These are phyloP conservation scores for Globisporangium paroecandrum DNA, from an alignment of 352 stramenopile genomes.

Conservation along the genomic window DNA sequence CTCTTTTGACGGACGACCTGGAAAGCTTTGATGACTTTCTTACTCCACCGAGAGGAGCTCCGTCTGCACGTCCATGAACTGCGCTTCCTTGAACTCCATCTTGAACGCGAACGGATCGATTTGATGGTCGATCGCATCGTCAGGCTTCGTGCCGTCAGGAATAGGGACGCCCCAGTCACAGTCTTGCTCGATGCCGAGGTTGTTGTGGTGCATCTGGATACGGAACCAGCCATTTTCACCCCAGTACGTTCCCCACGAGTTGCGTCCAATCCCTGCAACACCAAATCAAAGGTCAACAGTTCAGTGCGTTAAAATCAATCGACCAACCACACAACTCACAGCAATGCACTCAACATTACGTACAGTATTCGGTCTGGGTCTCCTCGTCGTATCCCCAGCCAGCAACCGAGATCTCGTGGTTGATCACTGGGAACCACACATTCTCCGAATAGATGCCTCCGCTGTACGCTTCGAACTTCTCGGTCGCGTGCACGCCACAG, in stretches of 20 bases:
- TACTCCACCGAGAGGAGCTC: constrained; percentile 36
- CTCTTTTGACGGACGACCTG: neutral
- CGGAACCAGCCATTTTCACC: constrained; percentile 92
- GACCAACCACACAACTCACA: neutral
- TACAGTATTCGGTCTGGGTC: constrained; percentile 88
- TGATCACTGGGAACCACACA: constrained; percentile 77
- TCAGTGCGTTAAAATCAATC: neutral
- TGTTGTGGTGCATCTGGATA: constrained; percentile 89
- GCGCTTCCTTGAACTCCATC: constrained; percentile 16
- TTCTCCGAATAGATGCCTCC: constrained; percentile 85
- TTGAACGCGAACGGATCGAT: constrained; percentile 7
- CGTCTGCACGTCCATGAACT: constrained; percentile 26
- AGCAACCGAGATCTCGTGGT: constrained; percentile 89
- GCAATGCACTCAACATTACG: constrained; percentile 11
- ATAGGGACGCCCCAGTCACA: constrained; percentile 89
- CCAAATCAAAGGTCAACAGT: constrained; percentile 15
- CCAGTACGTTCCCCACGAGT: constrained; percentile 92
- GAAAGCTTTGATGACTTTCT: constrained; percentile 3
- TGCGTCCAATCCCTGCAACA: constrained; percentile 78
- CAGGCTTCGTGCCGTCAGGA: constrained; percentile 69
- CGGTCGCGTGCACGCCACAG: constrained; percentile 82
- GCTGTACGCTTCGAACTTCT: constrained; percentile 79
- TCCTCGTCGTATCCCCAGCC: constrained; percentile 87
- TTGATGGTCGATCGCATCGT: constrained; percentile 10
- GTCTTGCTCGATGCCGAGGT: constrained; percentile 85